Evolutionary conservation across 345 rosid species (phyloP).

Genomic region (Linum tenue): DNA sequence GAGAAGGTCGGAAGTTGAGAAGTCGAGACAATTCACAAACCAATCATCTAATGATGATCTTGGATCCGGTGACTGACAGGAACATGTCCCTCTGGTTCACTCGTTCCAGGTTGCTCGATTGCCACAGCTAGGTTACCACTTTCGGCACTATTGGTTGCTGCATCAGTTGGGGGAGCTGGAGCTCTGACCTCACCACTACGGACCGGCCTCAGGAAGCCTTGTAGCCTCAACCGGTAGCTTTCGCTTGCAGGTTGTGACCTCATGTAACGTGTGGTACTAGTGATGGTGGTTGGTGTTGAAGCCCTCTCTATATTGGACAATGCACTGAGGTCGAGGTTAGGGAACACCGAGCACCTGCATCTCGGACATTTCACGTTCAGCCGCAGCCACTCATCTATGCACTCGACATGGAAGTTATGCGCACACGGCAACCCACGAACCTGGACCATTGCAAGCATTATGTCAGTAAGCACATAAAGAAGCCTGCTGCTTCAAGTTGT

Average conservation of each 20-base stretch:
- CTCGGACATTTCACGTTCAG: constrained; percentile 94
- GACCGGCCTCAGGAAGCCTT: constrained; percentile 48
- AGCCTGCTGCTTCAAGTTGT: no score
- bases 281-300: constrained; percentile 33
- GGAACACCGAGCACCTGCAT: constrained; percentile 92
- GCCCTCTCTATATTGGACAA: constrained; percentile 71
- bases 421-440: constrained; percentile 99
- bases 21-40: background rate
- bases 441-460: constrained; percentile 32
- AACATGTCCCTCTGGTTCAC: constrained; percentile 1
- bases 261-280: constrained; percentile 35
- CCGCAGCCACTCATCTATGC: constrained; percentile 95
- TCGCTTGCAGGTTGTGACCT: constrained; percentile 65
- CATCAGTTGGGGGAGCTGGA: constrained; percentile 11
- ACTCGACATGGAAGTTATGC: constrained; percentile 93
- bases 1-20: background rate
- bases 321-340: constrained; percentile 92
- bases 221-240: constrained; percentile 69
- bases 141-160: constrained; percentile 25
- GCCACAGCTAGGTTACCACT: constrained; percentile 8
- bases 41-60: background rate
- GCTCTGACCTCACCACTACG: constrained; percentile 35
- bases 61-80: background rate
- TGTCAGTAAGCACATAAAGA: background rate
- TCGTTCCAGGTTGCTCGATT: background rate